Percentiles rank a stretch among this genome's conserved stretches.
phyloP scores from a whole-genome alignment of 164 flowering plant species.

The Vitis cinerea region DNA sequence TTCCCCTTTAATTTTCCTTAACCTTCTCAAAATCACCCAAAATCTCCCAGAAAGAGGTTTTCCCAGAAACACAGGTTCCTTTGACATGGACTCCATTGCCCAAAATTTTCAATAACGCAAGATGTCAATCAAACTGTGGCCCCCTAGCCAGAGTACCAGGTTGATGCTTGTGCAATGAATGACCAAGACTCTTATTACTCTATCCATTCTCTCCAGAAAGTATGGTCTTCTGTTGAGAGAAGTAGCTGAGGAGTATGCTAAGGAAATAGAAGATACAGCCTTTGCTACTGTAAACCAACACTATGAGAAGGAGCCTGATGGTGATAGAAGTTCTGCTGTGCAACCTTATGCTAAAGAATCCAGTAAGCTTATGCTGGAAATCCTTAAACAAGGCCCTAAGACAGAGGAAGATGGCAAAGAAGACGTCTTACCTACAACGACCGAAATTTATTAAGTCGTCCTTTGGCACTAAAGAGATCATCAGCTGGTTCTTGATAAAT shows the following conservation, averaged over 20 bases:
- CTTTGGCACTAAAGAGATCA: no score
- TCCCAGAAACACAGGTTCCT: slow-evolving; percentile 11
- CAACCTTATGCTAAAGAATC: slow-evolving; percentile 63
- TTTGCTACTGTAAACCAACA: slow-evolving; percentile 46
- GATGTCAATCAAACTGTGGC: slow-evolving; percentile 58
- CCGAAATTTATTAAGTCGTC: no score
- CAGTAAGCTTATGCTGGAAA: slow-evolving; percentile 59
- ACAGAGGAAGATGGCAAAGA: slow-evolving; percentile 8
- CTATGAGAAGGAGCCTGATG: slow-evolving; percentile 55
- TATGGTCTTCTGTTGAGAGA: slow-evolving; percentile 51
- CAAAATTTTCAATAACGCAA: slow-evolving; percentile 24
- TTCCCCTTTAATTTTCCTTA: neutral
- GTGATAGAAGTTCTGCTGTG: slow-evolving; percentile 66
- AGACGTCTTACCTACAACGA: no score
- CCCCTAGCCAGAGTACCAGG: slow-evolving; percentile 60
- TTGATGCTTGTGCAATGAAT: slow-evolving; percentile 53
- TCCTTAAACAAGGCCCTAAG: slow-evolving; percentile 55
- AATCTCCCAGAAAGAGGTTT: neutral
- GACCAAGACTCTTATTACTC: slow-evolving; percentile 51
- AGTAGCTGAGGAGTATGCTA: slow-evolving; percentile 59
- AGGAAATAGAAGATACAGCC: slow-evolving; percentile 48
- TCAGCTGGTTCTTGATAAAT: no score
- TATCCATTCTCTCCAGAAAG: slow-evolving; percentile 56
- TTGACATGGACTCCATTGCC: slow-evolving; percentile 36
- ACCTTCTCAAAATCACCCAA: neutral